phyloP scores from a whole-genome alignment of 306 rosid species.

The Fragaria nilgerrensis region DNA sequence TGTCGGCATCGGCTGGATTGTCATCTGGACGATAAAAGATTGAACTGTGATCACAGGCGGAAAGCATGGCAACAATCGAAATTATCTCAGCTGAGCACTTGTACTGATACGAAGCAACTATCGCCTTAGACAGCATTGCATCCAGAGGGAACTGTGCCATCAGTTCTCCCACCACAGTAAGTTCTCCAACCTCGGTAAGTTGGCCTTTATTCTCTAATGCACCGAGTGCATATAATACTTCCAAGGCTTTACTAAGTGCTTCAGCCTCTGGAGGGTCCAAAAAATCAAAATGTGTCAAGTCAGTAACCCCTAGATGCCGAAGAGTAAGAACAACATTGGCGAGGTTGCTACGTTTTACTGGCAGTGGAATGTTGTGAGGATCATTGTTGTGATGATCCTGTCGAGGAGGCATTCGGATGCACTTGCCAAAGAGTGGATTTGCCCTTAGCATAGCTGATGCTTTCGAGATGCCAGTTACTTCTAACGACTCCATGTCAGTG shows the following conservation, averaged over 20 bases:
- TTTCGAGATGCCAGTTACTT: slow-evolving; percentile 69
- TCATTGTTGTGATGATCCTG: slow-evolving; percentile 40
- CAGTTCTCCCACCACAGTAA: slow-evolving; percentile 77
- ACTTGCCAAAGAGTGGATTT: slow-evolving; percentile 43
- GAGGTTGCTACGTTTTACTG: slow-evolving; percentile 70
- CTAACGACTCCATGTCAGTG: slow-evolving; percentile 79
- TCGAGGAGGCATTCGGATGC: slow-evolving; percentile 64
- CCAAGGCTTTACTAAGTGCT: slow-evolving; percentile 72
- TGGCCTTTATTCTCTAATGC: slow-evolving; percentile 71
- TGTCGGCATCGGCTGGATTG: slow-evolving; percentile 85
- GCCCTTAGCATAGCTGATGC: slow-evolving; percentile 86
- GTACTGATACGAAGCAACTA: slow-evolving; percentile 77
- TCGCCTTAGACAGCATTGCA: slow-evolving; percentile 86
- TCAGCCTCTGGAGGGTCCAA: slow-evolving; percentile 92
- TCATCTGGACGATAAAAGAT: slow-evolving; percentile 75
- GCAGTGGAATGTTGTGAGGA: slow-evolving; percentile 36
- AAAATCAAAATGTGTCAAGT: slow-evolving; percentile 63
- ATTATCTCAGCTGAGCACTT: slow-evolving; percentile 80
- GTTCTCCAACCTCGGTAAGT: slow-evolving; percentile 78
- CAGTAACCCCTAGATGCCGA: slow-evolving; percentile 57
- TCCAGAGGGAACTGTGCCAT: slow-evolving; percentile 96
- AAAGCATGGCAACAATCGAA: slow-evolving; percentile 84
- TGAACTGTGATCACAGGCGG: slow-evolving; percentile 57
- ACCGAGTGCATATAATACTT: slow-evolving; percentile 68
- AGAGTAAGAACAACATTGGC: slow-evolving; percentile 78